Percentiles rank a stretch among this genome's conserved stretches.
These are phyloP conservation scores for Daedalea quercina DNA, from an alignment of 768 basidiomycete species.

Conservation along the genomic window DNA sequence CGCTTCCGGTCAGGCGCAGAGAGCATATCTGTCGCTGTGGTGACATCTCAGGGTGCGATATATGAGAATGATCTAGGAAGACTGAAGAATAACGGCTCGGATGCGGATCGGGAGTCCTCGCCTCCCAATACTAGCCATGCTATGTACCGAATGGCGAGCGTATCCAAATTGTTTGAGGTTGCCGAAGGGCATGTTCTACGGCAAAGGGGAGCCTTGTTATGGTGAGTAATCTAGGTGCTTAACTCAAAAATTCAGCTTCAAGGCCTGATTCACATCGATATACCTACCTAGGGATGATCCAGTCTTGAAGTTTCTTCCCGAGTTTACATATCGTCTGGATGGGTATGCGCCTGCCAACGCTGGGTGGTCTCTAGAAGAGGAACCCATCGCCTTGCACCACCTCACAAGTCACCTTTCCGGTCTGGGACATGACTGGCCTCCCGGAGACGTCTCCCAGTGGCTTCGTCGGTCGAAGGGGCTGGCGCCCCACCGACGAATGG, in stretches of 20 bases:
- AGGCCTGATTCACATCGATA: background rate
- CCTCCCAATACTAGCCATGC: constrained; percentile 25
- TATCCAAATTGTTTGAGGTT: constrained; percentile 44
- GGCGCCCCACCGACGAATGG: constrained; percentile 25
- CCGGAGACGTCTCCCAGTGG: constrained; percentile 32
- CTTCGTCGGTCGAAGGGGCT: constrained; percentile 22
- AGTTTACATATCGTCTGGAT: constrained; percentile 25
- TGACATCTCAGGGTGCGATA: constrained; percentile 37
- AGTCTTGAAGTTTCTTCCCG: constrained; percentile 36
- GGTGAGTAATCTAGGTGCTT: constrained; percentile 15
- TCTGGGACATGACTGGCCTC: constrained; percentile 30
- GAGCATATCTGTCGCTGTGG: constrained; percentile 42
- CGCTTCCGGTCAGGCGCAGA: constrained; percentile 29
- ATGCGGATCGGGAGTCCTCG: constrained; percentile 19
- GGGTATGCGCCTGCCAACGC: constrained; percentile 12
- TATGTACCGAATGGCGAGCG: constrained; percentile 45
- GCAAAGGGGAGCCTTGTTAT: constrained; percentile 32
- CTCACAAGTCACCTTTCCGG: constrained; percentile 27
- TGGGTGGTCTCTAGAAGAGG: background rate
- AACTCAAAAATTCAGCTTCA: too few species aligned
- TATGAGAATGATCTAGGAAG: constrained; percentile 40
- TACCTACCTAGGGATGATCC: constrained; percentile 38
- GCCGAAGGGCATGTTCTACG: constrained; percentile 43
- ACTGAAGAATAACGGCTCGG: constrained; percentile 38
- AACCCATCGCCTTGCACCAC: constrained; percentile 21